Evolutionary conservation across 352 stramenopile genomes (phyloP), one percentile per base, ranked within the genome.

Genomic region (Pythium periplocum): DNA sequence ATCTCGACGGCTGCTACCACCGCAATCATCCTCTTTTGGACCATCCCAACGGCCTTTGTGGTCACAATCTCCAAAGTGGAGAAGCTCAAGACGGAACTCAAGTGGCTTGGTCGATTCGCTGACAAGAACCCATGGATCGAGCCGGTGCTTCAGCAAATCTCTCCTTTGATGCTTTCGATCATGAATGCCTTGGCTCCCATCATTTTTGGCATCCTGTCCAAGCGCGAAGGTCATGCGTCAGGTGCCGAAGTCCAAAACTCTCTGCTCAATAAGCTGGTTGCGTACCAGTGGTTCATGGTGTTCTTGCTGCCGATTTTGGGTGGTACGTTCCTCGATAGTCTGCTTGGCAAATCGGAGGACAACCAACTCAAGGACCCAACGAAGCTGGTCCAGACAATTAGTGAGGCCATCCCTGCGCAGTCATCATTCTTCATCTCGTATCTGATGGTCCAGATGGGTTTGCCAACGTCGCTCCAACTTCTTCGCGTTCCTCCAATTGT

Each of bases 21-120:
- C 4, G 77, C 65, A 7, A 90, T 93, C 43, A 93, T 93, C 51
- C 45, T 93, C 33, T 85, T 93, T 17, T 93, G 83, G 83, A 91
- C 78, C 8, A 76, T 93, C 40, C 83, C 83, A 17, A 93, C 83
- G 36, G 69, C 75, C 52, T 70, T 90, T 45, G 76, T 90, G 6
- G 83, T 93, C 47, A 80, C 78, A 0, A 72, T 93, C 43, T 75
- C 80, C 42, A 91, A 89, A 45, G 67, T 91, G 0, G 66, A 79
- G 2, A 67, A 66, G 9, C 59, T 93, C 1, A 65, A 81, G 55
- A 37, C 66, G 4, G 68, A 78, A 3, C 91, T 73, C 68, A 6
- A 57, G 8, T 78, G 62, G 61, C 65, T 93, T 1, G 61, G 47
- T 2, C 4, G 31, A 0, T 69, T 87, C n/a, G 69, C 82, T 9